Percentiles rank a stretch among this genome's conserved stretches.
These are phyloP conservation scores for Lentinula raphanica DNA, from an alignment of 768 basidiomycete species.

Conservation along the genomic window DNA sequence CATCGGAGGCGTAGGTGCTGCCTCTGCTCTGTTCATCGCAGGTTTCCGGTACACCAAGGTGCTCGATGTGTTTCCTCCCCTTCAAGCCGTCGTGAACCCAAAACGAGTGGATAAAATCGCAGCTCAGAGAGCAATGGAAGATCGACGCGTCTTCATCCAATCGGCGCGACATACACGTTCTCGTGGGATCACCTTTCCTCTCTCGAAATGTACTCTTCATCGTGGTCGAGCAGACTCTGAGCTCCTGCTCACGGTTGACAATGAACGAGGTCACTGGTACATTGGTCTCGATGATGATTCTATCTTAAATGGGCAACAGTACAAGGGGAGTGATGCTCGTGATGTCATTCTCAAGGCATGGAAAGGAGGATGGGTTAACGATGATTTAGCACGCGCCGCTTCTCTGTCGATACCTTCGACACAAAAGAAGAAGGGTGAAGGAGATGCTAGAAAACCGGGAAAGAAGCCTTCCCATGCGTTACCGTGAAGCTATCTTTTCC, in stretches of 20 bases:
- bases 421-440: background rate
- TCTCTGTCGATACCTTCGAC: background rate
- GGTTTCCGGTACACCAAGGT: slow-evolving; percentile 28
- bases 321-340: slow-evolving; percentile 16
- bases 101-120: background rate
- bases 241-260: slow-evolving; percentile 24
- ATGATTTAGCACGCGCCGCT: background rate
- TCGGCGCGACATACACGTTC: slow-evolving; percentile 25
- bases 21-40: slow-evolving; percentile 24
- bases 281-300: slow-evolving; percentile 24
- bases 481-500: too few relatives aligned
- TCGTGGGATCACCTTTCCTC: slow-evolving; percentile 22
- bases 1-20: slow-evolving; percentile 24
- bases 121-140: slow-evolving; percentile 8
- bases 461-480: background rate
- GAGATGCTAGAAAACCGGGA: background rate
- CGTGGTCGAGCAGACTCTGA: slow-evolving; percentile 29
- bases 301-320: slow-evolving; percentile 19
- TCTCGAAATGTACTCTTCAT: slow-evolving; percentile 21
- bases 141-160: slow-evolving; percentile 24
- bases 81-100: slow-evolving; percentile 1
- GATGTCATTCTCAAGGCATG: slow-evolving; percentile 23
- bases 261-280: slow-evolving; percentile 30
- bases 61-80: slow-evolving; percentile 20
- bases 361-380: slow-evolving; percentile 13